Percentiles rank a stretch among this genome's conserved stretches.
Conservation (phyloP, 768 basidiomycete genomes). For the Tricholoma sp. region DNA sequence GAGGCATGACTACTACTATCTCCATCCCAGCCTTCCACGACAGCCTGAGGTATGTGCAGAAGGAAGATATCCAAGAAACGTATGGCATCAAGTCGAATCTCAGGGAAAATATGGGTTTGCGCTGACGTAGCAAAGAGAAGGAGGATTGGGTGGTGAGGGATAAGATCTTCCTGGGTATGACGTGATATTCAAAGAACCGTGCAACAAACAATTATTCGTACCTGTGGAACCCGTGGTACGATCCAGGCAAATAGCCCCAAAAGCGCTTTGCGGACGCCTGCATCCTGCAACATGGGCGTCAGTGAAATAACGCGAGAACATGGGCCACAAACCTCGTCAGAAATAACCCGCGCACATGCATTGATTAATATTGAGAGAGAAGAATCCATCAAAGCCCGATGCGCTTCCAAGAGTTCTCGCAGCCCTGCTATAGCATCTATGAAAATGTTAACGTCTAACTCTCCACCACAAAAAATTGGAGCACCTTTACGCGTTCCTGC, state of each 20-base stretch:
- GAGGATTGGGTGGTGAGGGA: conserved; percentile 70
- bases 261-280: conserved; percentile 68
- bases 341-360: conserved; percentile 64
- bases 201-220: neutral
- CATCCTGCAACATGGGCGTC: conserved; percentile 49
- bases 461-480: neutral
- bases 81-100: conserved; percentile 87
- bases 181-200: neutral
- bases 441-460: neutral
- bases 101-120: conserved; percentile 92
- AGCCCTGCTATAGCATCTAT: conserved; percentile 72
- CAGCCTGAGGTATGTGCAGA: conserved; percentile 58
- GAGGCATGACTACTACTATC: conserved; percentile 47
- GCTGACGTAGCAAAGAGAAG: conserved; percentile 87
- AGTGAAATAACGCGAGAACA: conserved; percentile 2
- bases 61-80: conserved; percentile 74
- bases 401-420: conserved; percentile 61
- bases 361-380: conserved; percentile 53
- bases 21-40: conserved; percentile 65
- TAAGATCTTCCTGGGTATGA: conserved; percentile 51
- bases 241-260: conserved; percentile 70
- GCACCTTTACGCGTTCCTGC: conserved; percentile 68
- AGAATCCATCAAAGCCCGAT: conserved; percentile 49
- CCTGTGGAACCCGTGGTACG: conserved; percentile 55
- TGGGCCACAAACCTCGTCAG: conserved; percentile 63